Evolutionary conservation across 495 filamentous ascomycete genomes (phyloP), one percentile per base, ranked within the genome.

Genomic region (Talaromyces trachyspermus): DNA sequence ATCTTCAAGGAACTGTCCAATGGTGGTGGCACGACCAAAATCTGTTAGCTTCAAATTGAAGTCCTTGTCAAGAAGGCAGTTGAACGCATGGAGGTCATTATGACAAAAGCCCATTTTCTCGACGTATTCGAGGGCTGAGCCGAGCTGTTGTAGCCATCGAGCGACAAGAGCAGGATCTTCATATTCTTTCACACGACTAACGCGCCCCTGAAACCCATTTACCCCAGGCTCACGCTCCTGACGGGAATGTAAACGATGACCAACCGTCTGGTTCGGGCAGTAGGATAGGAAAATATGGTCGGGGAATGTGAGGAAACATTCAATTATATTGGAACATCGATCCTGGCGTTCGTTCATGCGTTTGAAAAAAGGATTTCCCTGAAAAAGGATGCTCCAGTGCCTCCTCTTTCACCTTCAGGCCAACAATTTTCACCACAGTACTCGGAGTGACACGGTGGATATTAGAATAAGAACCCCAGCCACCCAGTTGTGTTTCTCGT

Each of bases 401-500:
- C 35, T 38, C 15, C 15, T 38, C 35, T 38, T 38, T n/a, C 5
- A n/a, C 49, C 22, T 43, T 49, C 51, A 49, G 48, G 53, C 55
- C 50, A 48, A 59, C 53, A 49, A 46, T 49, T 51, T 55, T 59
- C 49, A 55, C 50, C 43, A 55, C 56, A 55, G 55, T 55, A 43
- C 43, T 55, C 49, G 50, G 53, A 51, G 50, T 53, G 38, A 59
- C 53, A 17, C 36, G 53, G 56, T 55, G 53, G 44, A 55, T 49
- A 51, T 51, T 46, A 46, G 53, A 49, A 30, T 55, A 22, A 51
- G 50, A 49, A 53, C 53, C 33, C 50, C 48, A 32, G 50, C 56
- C 46, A 55, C 48, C 50, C 50, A 51, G 22, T 25, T 26, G 45
- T 59, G 40, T 49, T 55, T 14, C 44, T 55, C 50, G 48, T n/a